Conservation (phyloP, 2,329 filamentous ascomycete genomes). For the Pyricularia pennisetigena region DNA sequence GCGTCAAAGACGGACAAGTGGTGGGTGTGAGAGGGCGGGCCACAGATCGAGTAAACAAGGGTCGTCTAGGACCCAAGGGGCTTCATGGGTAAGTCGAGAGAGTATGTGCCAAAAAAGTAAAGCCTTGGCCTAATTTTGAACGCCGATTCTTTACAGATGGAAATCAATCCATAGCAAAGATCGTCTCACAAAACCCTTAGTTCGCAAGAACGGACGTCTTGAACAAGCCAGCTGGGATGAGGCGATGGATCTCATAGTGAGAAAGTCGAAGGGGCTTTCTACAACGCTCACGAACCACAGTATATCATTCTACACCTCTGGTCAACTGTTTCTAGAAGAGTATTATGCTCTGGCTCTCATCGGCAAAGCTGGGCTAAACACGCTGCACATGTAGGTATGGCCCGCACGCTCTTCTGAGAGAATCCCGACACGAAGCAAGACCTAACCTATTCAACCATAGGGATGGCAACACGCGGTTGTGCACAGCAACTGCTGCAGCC, state of each 20-base stretch:
- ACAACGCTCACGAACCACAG: constrained; percentile 12
- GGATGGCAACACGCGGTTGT: constrained; percentile 28
- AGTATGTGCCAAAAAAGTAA: not conserved
- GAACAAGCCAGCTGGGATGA: constrained; percentile 25
- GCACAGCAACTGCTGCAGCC: constrained; percentile 25
- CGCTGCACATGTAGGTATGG: constrained; percentile 22
- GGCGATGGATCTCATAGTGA: constrained; percentile 23
- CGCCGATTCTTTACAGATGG: not conserved
- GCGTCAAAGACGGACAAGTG: constrained; percentile 22
- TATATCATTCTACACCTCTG: constrained; percentile 26
- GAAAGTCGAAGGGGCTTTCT: constrained; percentile 19
- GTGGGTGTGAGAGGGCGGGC: constrained; percentile 24
- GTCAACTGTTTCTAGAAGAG: constrained; percentile 27
- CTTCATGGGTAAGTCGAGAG: constrained; percentile 17
- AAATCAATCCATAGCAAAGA: not conserved
- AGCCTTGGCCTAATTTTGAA: constrained; percentile 10
- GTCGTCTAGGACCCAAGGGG: constrained; percentile 23
- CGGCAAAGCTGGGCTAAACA: constrained; percentile 25
- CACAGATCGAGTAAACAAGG: constrained; percentile 23
- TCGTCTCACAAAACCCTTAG: not conserved
- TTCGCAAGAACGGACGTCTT: constrained; percentile 20
- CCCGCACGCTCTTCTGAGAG: no score
- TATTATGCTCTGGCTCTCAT: constrained; percentile 27
- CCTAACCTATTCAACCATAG: constrained; percentile 4
- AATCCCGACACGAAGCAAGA: not conserved